Evolutionary conservation across 768 basidiomycete species (phyloP).

Genomic region (Suillus spraguei): DNA sequence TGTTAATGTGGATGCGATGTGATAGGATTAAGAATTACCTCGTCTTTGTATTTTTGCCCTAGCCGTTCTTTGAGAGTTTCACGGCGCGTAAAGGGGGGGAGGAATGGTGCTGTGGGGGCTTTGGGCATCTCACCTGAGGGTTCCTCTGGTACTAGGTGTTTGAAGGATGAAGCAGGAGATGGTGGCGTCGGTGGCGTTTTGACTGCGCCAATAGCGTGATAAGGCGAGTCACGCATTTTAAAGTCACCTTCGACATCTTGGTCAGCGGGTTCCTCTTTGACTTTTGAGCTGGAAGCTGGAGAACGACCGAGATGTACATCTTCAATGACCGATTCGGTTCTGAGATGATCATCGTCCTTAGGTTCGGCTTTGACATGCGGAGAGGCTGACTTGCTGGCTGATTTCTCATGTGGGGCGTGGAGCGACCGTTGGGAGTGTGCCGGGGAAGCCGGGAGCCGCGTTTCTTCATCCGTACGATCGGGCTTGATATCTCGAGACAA

Average conservation of each 20-base stretch:
- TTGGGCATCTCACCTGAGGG: neutral
- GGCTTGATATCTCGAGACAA: conserved; percentile 1
- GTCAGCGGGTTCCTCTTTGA: conserved; percentile 16
- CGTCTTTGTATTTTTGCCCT: conserved; percentile 20
- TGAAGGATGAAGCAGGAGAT: conserved; percentile 18
- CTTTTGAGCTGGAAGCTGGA: conserved; percentile 12
- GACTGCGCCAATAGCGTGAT: neutral
- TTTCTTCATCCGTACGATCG: neutral
- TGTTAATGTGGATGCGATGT: neutral
- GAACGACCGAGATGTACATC: neutral
- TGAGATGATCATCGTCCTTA: neutral
- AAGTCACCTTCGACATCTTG: conserved; percentile 22
- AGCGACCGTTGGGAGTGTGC: neutral
- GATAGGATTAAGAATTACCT: conserved; percentile 18
- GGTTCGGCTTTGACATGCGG: neutral
- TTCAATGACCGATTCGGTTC: neutral
- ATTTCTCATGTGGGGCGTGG: neutral
- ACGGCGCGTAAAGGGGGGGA: conserved; percentile 35
- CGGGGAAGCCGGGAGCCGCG: neutral
- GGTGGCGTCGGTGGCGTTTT: conserved; percentile 8
- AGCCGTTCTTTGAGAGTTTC: conserved; percentile 1
- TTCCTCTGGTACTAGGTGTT: neutral
- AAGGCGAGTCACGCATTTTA: conserved; percentile 18
- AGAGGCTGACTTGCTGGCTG: neutral
- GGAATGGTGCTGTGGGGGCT: conserved; percentile 26